phyloP scores from a whole-genome alignment of 371 early-diverging fungal species.

The Saksenaea oblongispora region DNA sequence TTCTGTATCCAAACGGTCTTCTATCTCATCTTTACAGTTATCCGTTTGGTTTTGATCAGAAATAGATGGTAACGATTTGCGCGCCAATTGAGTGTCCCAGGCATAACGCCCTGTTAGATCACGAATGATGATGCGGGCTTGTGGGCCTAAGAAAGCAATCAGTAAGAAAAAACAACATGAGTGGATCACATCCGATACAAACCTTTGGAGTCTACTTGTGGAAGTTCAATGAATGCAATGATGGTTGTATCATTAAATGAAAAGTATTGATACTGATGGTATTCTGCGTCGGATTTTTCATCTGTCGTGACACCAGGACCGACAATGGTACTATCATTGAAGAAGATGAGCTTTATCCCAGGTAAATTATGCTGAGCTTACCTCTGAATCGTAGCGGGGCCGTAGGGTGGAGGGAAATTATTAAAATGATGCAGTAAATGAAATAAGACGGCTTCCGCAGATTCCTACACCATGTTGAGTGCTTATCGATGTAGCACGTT shows the following conservation, averaged over 20 bases:
- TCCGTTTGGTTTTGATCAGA: not conserved
- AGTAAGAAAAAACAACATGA: not conserved
- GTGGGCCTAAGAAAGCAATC: conserved; percentile 10
- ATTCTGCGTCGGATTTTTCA: conserved; percentile 26
- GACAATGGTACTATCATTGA: conserved; percentile 34
- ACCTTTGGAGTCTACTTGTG: conserved; percentile 38
- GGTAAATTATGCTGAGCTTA: not conserved
- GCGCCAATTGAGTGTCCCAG: conserved; percentile 72
- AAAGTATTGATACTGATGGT: conserved; percentile 58
- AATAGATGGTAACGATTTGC: not conserved
- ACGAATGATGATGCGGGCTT: conserved; percentile 66
- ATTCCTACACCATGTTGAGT: conserved; percentile 33
- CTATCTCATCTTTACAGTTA: not conserved
- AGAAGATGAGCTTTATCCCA: not conserved
- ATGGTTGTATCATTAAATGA: conserved; percentile 63
- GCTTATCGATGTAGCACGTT: not conserved
- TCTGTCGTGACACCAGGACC: conserved; percentile 49
- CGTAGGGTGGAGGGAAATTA: conserved; percentile 56
- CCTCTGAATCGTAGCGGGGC: conserved; percentile 52
- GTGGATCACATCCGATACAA: not conserved
- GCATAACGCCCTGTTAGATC: conserved; percentile 79
- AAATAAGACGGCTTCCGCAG: conserved; percentile 51
- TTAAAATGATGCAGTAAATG: conserved; percentile 59
- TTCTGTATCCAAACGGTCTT: not conserved
- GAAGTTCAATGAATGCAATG: conserved; percentile 60